Evolutionary conservation across 495 filamentous ascomycete species (phyloP), one percentile per base, ranked within the genome.

Genomic region (Penicillium crystallinum): DNA sequence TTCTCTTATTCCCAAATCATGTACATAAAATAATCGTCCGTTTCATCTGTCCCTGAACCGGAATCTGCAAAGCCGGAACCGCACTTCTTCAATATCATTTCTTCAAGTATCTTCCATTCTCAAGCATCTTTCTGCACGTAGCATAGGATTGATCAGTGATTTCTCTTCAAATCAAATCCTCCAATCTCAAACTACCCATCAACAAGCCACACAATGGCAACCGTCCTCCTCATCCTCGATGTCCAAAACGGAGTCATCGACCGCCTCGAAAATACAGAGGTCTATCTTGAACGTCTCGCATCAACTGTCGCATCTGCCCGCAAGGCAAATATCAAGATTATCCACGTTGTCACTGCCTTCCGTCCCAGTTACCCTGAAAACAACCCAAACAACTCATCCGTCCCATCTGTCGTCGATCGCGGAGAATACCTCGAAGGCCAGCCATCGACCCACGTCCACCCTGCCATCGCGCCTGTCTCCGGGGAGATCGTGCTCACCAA

Each of bases 161-260:
- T 31, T 10, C 15, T 21, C 21, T 0, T 19, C n/a, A 0, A 41
- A 17, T 41, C 25, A 14, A 22, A 1, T 3, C 3, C 22, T n/a
- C 34, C 10, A 34, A 22, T 21, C 29, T 25, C 6, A 19, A 17
- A 18, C 2, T 17, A 7, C 8, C 17, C 19, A 18, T 44, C 9
- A 39, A 39, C 22, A 27, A 14, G 4, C 21, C 39, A 50, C 39
- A 50, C 8, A 17, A 73, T 72, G 69, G 41, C 38, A 5, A 58
- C 56, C 34, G 67, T 66, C 3, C 57, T 74, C 3, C 53, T 74
- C 21, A 53, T 73, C 37, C 63, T 74, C 34, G 71, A 74, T 50
- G 30, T 71, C 55, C 65, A 73, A 51, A 66, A 53, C 23, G 66
- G 62, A 27, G 53, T 63, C 10, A 33, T 72, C 34, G 41, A 58